Conservation (phyloP, 768 basidiomycete species). For the Agrocybe chaxingu region DNA sequence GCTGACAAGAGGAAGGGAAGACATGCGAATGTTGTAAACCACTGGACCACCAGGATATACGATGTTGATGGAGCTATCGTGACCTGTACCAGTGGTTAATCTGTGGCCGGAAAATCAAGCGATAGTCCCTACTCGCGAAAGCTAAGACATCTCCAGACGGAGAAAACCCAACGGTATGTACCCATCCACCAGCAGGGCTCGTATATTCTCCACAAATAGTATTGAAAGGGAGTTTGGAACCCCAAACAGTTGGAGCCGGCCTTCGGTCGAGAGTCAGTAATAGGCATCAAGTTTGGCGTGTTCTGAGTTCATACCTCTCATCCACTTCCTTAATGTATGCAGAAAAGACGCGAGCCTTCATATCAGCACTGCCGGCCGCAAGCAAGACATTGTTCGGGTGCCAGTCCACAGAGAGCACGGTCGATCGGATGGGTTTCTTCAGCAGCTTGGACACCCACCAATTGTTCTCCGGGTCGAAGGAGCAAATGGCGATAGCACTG, state of each 20-base stretch:
- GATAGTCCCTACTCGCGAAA: conserved; percentile 70
- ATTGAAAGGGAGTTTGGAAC: conserved; percentile 97
- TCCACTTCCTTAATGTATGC: conserved; percentile 99
- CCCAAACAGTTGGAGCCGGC: conserved; percentile 90
- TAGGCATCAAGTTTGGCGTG: conserved; percentile 4
- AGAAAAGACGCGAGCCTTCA: conserved; percentile 96
- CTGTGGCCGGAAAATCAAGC: neutral
- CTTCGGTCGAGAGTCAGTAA: conserved; percentile 32
- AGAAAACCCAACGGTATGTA: conserved; percentile 93
- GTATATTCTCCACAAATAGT: conserved; percentile 94
- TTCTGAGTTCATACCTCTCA: conserved; percentile 52
- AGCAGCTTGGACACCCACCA: conserved; percentile 99
- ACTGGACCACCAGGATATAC: conserved; percentile 85
- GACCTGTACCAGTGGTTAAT: conserved; percentile 51
- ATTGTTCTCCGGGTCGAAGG: conserved; percentile 95
- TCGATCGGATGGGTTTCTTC: conserved; percentile 97
- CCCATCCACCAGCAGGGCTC: conserved; percentile 93
- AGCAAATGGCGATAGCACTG: conserved; percentile 93
- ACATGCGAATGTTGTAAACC: conserved; percentile 70
- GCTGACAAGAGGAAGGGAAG: conserved; percentile 79
- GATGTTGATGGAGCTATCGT: conserved; percentile 91
- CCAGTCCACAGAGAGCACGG: conserved; percentile 94
- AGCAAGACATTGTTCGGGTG: conserved; percentile 98
- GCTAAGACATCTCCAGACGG: conserved; percentile 94
- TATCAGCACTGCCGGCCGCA: conserved; percentile 95